Base-by-base conservation (phyloP, 2,329 filamentous ascomycete genomes). In the Beauveria varroae region DNA sequence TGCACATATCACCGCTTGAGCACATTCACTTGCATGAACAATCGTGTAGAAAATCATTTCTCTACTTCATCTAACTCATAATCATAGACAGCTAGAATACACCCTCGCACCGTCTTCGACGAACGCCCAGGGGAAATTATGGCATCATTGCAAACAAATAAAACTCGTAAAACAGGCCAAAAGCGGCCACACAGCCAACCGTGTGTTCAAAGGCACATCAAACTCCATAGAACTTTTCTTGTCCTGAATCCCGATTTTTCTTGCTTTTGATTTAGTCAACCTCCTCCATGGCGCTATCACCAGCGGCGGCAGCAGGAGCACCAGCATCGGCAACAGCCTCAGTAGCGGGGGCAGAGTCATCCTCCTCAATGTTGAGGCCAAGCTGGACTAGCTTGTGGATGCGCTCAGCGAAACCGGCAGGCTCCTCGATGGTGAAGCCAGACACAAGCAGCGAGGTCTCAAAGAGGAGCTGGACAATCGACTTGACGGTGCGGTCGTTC, bases 381-480 rank as follows among this genome's bases (percentile, higher is more conserved):
- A 99, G 88, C 69, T 93, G 96, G 67, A 99, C 93, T 68, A 99
- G 92, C 89, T 97, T 97, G 90, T 99, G 93, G 77, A 99, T 98
- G 77, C 95, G 93, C 86, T 97, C 93, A 68, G 95, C 92, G 77
- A 98, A 99, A 79, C 91, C 89, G 70, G 95, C 91, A 67, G 95
- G 95, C 86, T 99, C 95, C 64, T 99, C 95, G 71, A 99, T 98
- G 77, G 95, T 98, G 90, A 99, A 99, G 72, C 95, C 95, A 70
- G 95, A 98, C 74, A 98, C 95, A 64, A 99, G 86, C 64, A 99
- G 90, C 47, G 95, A 98, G 69, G 95, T 99, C 88, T 99, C 95
- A 81, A 95, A 99, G 70, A 99, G 89, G 61, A 99, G 89, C 81
- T 96, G 93, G 69, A 95, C 96, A 75, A 99, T 98, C 65, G 91